Base-by-base conservation (phyloP, 2,329 filamentous ascomycete genomes). In the Coleophoma eucalyptorum region DNA sequence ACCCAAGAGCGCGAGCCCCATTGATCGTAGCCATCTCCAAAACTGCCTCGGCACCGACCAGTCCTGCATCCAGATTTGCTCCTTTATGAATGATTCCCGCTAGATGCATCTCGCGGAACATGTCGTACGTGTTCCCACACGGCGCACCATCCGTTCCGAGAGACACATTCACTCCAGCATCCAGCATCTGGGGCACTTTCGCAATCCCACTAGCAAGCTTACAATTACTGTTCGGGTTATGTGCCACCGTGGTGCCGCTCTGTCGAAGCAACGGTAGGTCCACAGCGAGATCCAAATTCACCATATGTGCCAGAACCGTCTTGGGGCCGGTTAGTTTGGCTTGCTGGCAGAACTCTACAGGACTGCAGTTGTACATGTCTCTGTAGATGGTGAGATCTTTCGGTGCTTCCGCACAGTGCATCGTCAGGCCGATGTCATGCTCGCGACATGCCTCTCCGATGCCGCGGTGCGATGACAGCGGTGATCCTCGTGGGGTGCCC, bases 61-160 rank as follows among this genome's bases (percentile, higher is more conserved):
- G 54, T 0, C 63, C 66, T 2, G 77, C 73, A 52, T 79, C 68
- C 43, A 67, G 65, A 4, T 64, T 66, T 3, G 58, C 52, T 16
- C 72, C 72, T 54, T 74, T 74, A 52, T 79, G 77, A 33, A 80
- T 60, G 11, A 79, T 72, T 0, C 68, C 71, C 0, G 76, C 74
- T 0, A 79, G 65, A 46, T 75, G 74, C 74, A 78, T 79, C 62
- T 80, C 76, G 44, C 73, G 73, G 16, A 79, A 58, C 62, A 79
- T 69, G 53, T 78, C 75, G 58, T 75, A 77, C 6, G 71, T 72
- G 54, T 78, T 78, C 34, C 75, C 74, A 59, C 76, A 79, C 0
- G 77, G 76, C 0, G 76, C 76, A 0, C 76, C 76, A 56, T 80
- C 77, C 0, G 77, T 79, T 0, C 77, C 77, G 1, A 80, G 62